phyloP scores from a whole-genome alignment of 78 protist genomes.

The Dictyostelium purpureum region DNA sequence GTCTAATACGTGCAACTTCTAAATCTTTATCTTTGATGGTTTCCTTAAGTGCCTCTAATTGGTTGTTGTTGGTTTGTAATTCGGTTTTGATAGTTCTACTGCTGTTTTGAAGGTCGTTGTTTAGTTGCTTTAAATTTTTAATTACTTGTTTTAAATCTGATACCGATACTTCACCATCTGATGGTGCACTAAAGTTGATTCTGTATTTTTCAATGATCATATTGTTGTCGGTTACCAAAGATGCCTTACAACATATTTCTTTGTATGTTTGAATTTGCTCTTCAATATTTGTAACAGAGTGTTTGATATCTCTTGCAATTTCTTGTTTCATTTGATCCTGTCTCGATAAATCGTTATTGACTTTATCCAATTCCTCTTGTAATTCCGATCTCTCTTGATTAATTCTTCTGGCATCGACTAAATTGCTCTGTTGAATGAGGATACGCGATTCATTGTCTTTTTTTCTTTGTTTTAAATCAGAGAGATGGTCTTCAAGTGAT shows the following conservation, averaged over 20 bases:
- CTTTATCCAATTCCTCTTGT: constrained; percentile 25
- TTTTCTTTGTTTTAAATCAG: neutral
- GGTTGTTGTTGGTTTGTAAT: neutral
- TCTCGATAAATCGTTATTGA: neutral
- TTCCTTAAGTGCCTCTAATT: neutral
- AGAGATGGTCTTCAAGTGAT: neutral
- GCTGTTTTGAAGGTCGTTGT: neutral
- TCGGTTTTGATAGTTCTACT: neutral
- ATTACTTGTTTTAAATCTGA: constrained; percentile 5
- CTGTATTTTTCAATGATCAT: neutral
- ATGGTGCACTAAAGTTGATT: neutral
- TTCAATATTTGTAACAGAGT: neutral
- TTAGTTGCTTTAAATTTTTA: neutral
- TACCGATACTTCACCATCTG: neutral
- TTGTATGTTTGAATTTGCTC: constrained; percentile 8
- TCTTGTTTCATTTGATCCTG: neutral
- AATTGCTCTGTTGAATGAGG: constrained; percentile 32
- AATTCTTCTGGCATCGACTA: constrained; percentile 40
- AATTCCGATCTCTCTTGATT: constrained; percentile 17
- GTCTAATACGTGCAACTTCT: neutral
- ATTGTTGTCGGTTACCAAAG: neutral
- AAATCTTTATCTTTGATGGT: neutral
- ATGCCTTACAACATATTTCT: neutral
- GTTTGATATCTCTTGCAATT: neutral
- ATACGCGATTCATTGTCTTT: constrained; percentile 2